phyloP scores from a whole-genome alignment of 1,284 basidiomycete genomes.

The Pascua guehoae region DNA sequence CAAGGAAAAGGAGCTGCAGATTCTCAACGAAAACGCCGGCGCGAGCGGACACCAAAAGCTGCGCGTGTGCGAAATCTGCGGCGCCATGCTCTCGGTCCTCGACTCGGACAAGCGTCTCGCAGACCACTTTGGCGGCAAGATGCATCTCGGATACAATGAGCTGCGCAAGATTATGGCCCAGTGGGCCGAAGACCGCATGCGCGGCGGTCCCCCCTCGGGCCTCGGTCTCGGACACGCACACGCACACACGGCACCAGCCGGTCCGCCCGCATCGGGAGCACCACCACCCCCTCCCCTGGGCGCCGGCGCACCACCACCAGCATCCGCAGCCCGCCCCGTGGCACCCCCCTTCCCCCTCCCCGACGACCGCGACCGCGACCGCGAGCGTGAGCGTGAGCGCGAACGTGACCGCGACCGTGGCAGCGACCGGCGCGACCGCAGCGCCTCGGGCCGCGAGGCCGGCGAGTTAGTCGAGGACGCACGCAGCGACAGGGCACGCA shows the following conservation, averaged over 20 bases:
- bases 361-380: constrained; percentile 43
- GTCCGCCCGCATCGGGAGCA: constrained; percentile 15
- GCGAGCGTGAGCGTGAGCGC: too few species aligned
- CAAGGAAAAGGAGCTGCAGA: constrained; percentile 95
- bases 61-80: constrained; percentile 98
- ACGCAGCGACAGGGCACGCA: constrained; percentile 32
- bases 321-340: constrained; percentile 13
- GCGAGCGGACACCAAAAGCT: constrained; percentile 99
- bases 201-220: constrained; percentile 50
- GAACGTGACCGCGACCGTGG: constrained; percentile 28
- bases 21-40: constrained; percentile 95
- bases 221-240: constrained; percentile 27
- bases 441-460: constrained; percentile 31
- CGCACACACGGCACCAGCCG: constrained; percentile 47
- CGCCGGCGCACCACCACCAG: constrained; percentile 14
- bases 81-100: constrained; percentile 93
- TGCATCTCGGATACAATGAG: constrained; percentile 98
- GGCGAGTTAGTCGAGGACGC: constrained; percentile 46
- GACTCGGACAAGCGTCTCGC: constrained; percentile 98
- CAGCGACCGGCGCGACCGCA: too few species aligned
- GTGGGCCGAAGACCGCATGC: constrained; percentile 82
- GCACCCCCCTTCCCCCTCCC: constrained; percentile 27
- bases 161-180: constrained; percentile 86
- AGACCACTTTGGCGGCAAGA: constrained; percentile 99
- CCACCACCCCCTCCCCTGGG: constrained; percentile 10